Conservation (phyloP, 2,329 filamentous ascomycete species). For the Aureobasidium mangrovei region DNA sequence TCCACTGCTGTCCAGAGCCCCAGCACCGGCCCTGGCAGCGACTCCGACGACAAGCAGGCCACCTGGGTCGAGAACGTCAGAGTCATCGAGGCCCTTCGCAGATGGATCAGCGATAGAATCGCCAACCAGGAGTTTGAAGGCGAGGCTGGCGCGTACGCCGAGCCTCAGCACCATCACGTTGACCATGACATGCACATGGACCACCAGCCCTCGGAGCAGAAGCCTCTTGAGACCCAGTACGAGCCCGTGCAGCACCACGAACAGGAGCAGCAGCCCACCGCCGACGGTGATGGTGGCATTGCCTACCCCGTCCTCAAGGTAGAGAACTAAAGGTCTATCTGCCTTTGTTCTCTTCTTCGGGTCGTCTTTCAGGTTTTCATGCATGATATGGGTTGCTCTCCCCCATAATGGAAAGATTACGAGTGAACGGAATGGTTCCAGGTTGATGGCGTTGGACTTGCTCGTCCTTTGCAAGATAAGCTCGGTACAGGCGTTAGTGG, state of each 20-base stretch:
- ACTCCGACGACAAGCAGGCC: slow-evolving; percentile 41
- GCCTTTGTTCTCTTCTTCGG: neutral
- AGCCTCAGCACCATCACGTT: slow-evolving; percentile 10
- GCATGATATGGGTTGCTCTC: neutral
- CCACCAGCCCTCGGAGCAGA: slow-evolving; percentile 14
- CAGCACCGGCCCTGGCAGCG: slow-evolving; percentile 20
- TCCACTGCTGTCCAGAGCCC: slow-evolving; percentile 18
- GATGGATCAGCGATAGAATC: slow-evolving; percentile 48
- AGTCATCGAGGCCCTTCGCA: slow-evolving; percentile 52
- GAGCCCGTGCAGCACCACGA: slow-evolving; percentile 11
- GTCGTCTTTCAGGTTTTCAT: neutral
- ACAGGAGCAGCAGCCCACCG: neutral
- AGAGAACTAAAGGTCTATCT: neutral
- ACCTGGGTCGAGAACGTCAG: slow-evolving; percentile 56
- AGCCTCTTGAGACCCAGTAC: slow-evolving; percentile 2
- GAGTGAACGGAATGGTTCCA: slow-evolving; percentile 6
- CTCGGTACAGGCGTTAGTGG: neutral
- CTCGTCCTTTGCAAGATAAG: neutral
- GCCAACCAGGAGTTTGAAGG: slow-evolving; percentile 43
- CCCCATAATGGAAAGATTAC: neutral
- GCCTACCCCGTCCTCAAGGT: slow-evolving; percentile 13
- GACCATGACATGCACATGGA: slow-evolving; percentile 13
- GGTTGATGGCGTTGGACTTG: slow-evolving; percentile 8
- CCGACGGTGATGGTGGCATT: neutral
- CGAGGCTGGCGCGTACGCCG: slow-evolving; percentile 23